These are phyloP conservation scores for Galerina sulciceps DNA, from an alignment of 768 basidiomycete genomes.

Conservation along the genomic window DNA sequence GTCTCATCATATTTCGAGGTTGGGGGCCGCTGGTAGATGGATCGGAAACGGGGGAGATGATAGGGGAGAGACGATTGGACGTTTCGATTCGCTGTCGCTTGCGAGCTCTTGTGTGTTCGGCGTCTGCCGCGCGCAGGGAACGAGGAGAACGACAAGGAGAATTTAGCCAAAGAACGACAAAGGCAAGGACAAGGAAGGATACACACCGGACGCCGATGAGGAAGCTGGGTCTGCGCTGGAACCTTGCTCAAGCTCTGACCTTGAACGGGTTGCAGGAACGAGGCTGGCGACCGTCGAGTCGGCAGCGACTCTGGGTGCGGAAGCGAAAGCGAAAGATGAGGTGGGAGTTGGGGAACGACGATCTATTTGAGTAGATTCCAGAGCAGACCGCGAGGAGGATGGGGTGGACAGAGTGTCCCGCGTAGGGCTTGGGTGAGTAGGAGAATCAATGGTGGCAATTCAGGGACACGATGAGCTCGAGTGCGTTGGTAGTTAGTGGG, in stretches of 20 bases:
- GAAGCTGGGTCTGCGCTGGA: constrained; percentile 34
- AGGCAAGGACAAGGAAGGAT: constrained; percentile 1
- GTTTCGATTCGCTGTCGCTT: constrained; percentile 72
- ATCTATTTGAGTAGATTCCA: constrained; percentile 43
- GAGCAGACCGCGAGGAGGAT: constrained; percentile 47
- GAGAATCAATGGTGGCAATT: constrained; percentile 68
- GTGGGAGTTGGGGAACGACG: constrained; percentile 21
- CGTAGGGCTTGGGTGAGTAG: constrained; percentile 56
- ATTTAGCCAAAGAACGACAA: constrained; percentile 11
- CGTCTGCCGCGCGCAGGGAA: constrained; percentile 38
- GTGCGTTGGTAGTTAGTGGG: constrained; percentile 12
- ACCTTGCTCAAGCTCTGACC: constrained; percentile 64
- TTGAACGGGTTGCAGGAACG: constrained; percentile 67
- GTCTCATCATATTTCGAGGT: constrained; percentile 50
- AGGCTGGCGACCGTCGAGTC: constrained; percentile 42
- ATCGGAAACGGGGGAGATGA: constrained; percentile 34
- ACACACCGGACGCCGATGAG: constrained; percentile 38
- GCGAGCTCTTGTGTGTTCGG: constrained; percentile 60
- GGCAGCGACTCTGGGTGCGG: constrained; percentile 23
- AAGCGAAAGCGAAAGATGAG: constrained; percentile 27
- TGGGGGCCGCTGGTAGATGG: constrained; percentile 33
- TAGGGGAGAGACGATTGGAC: constrained; percentile 34
- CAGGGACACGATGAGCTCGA: constrained; percentile 5
- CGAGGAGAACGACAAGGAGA: constrained; percentile 11
- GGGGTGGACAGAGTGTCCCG: constrained; percentile 56